Base-by-base conservation (phyloP, 208 protist species). In the Wallacemonas rigidus region DNA sequence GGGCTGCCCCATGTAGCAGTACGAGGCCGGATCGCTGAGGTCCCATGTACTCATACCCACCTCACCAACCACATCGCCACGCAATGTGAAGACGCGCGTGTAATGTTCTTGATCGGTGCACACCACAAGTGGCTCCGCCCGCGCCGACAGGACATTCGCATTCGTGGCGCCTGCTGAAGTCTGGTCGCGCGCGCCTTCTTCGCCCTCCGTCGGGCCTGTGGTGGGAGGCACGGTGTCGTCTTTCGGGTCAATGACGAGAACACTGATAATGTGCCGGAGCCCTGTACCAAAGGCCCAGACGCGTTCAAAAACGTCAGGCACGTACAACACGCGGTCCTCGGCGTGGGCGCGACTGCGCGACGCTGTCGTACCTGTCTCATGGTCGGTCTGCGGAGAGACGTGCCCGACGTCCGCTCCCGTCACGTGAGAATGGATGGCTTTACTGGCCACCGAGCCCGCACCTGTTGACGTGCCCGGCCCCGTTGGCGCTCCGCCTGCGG, bases 11-110 rank as follows among this genome's bases (percentile, higher is more conserved):
- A 93, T 79, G 75, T 77, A 89, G 47, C 79, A 72, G 64, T 83
- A 93, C 26, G 88, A 88, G 15, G 67, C 71, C 15, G 58, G 50
- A 11, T 90, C 71, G 1, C 60, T 48, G 2, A 83, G 15, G 11
- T 71, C 69, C 84, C 85, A 95, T 9, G 50, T 62, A 51, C 90
- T 80, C 84, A 92, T 91, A 3, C 91, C 91, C 26, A 88, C 80
- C 61, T 95, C 91, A 14, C 91, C 91, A 61, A 95, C 81, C 26
- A 81, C 72, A 15, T 82, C 74, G 1, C 91, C 91, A 57, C 74
- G 73, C 2, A 93, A 57, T 9, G 82, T 88, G 71, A 93, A 95
- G 64, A 84, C 75, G 9, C 91, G 79, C 26, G 86, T 88, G 68
- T 87, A 93, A 57, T 87, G 82, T 26, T 90, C 83, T 2, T 48